Conservation (phyloP, 2,329 filamentous ascomycete species). For the Fusarium penzigii region DNA sequence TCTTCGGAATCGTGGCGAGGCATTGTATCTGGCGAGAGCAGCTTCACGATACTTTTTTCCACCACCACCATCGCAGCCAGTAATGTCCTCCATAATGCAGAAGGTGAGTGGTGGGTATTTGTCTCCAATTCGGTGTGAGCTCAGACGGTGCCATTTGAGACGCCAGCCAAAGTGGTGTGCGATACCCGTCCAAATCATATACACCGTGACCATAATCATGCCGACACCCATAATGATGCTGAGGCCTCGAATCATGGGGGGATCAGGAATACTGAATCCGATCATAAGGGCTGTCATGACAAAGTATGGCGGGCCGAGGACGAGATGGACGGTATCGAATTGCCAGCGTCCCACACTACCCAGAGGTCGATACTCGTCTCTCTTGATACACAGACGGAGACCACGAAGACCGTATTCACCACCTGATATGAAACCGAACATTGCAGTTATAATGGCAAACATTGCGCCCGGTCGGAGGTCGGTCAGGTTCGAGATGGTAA, state of each 20-base stretch:
- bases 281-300: constrained; percentile 22
- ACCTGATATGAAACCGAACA: constrained; percentile 48
- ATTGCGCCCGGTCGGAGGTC: constrained; percentile 26
- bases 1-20: constrained; percentile 12
- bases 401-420: constrained; percentile 40
- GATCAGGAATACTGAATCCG: constrained; percentile 18
- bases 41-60: constrained; percentile 15
- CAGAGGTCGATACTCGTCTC: constrained; percentile 8
- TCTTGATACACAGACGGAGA: constrained; percentile 9
- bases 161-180: constrained; percentile 14
- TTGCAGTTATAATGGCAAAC: constrained; percentile 49
- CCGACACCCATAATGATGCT: constrained; percentile 20
- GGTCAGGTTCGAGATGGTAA: constrained; percentile 38
- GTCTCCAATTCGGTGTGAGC: constrained; percentile 10
- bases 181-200: constrained; percentile 18
- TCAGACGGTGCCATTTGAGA: constrained; percentile 8
- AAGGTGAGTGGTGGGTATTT: constrained; percentile 12
- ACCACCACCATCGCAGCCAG: constrained; percentile 12
- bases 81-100: constrained; percentile 17
- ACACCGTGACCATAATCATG: constrained; percentile 15
- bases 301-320: constrained; percentile 14
- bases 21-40: constrained; percentile 11
- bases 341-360: constrained; percentile 10
- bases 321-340: constrained; percentile 16
- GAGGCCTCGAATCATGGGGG: constrained; percentile 14